A percentile compares a stretch with the other conserved stretches of the same genome.
Evolutionary conservation across 305 asterid species (phyloP).

Genomic region (Coffea humblotiana): DNA sequence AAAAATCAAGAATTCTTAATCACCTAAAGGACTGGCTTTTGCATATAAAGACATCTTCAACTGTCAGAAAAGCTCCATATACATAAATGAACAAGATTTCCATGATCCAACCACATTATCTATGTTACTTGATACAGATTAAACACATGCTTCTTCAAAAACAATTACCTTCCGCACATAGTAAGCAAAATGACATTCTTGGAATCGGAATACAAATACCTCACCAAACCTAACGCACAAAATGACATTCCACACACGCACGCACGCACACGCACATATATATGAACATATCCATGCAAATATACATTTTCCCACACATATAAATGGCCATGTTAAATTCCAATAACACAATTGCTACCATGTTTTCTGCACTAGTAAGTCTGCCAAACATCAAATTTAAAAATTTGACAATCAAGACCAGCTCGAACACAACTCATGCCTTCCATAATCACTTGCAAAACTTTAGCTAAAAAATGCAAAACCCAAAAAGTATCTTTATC

Average conservation of each 20-base stretch:
- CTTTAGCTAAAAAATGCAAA: background rate
- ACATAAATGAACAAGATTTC: background rate
- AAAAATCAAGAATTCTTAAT: too few species aligned
- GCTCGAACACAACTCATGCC: background rate
- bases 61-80: background rate
- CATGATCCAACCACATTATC: background rate
- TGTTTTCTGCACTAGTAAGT: background rate
- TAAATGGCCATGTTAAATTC: background rate
- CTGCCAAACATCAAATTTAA: background rate
- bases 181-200: background rate
- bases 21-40: background rate
- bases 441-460: background rate
- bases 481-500: background rate
- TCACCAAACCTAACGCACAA: background rate
- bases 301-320: background rate
- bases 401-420: background rate
- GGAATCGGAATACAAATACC: too few species aligned
- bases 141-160: background rate
- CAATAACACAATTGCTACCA: background rate
- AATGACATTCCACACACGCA: background rate
- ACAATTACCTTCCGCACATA: too few species aligned
- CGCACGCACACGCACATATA: background rate
- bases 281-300: background rate
- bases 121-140: background rate
- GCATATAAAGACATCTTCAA: background rate